Conservation (phyloP, 1,284 basidiomycete genomes). For the Coniferiporia weirii region DNA sequence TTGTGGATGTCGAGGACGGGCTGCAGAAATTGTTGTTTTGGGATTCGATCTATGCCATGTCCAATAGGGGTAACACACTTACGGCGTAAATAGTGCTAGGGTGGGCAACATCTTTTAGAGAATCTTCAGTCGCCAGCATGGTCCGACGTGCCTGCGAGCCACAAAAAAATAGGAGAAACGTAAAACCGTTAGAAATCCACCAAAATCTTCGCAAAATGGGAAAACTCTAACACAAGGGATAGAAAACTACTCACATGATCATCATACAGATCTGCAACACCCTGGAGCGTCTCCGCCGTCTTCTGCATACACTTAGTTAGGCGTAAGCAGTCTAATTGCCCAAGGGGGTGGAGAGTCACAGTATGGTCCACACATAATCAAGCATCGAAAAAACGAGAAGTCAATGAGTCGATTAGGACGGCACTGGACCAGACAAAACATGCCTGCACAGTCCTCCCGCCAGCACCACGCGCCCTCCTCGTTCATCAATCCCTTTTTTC, state of each 20-base stretch:
- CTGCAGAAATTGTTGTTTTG: constrained; percentile 30
- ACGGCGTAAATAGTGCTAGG: constrained; percentile 69
- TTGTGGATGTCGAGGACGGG: constrained; percentile 68
- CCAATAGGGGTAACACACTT: constrained; percentile 17
- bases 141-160: constrained; percentile 57
- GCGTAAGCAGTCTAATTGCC: constrained; percentile 55
- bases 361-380: no score
- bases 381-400: no score
- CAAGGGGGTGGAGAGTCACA: no score
- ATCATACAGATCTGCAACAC: constrained; percentile 73
- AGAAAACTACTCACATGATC: constrained; percentile 51
- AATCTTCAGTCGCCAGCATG: constrained; percentile 70
- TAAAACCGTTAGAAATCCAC: neutral
- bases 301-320: constrained; percentile 77
- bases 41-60: no score
- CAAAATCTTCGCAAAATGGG: neutral
- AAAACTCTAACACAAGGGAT: neutral
- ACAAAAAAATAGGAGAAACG: no score
- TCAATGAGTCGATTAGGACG: neutral
- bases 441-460: constrained; percentile 69
- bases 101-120: constrained; percentile 69
- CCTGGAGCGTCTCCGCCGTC: constrained; percentile 68
- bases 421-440: neutral
- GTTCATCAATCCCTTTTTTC: constrained; percentile 53
- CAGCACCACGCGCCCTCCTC: constrained; percentile 82